Evolutionary conservation across 331 rosid species (phyloP).

Genomic region (Prunus yedoensis): DNA sequence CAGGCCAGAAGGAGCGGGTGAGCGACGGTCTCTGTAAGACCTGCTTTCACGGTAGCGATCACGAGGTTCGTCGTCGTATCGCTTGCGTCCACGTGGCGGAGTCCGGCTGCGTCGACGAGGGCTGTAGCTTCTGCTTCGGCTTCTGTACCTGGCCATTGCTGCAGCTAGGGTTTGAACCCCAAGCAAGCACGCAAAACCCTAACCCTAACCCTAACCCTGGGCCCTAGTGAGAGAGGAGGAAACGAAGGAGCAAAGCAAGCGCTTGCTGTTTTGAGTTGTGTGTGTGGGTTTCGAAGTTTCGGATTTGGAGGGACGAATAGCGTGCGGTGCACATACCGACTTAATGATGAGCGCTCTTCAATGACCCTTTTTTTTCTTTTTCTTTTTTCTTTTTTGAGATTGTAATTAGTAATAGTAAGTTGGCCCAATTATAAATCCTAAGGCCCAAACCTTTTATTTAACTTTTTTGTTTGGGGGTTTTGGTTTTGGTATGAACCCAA

Average conservation of each 20-base stretch:
- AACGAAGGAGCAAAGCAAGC: not conserved
- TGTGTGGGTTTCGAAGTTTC: constrained; percentile 7
- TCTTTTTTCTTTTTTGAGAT: no score
- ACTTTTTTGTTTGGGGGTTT: no score
- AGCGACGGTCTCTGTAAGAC: constrained; percentile 82
- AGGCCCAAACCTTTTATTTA: no score
- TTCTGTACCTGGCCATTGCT: constrained; percentile 69
- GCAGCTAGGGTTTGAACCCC: constrained; percentile 5
- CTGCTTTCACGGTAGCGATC: constrained; percentile 57
- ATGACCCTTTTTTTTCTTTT: not conserved
- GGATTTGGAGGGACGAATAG: constrained; percentile 14
- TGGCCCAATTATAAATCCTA: no score
- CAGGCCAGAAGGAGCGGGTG: constrained; percentile 89
- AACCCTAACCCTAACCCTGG: constrained; percentile 49
- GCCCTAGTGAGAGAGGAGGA: constrained; percentile 2
- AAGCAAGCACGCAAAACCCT: not conserved
- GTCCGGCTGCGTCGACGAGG: constrained; percentile 86
- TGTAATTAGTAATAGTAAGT: no score
- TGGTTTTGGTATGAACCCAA: no score
- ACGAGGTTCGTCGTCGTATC: constrained; percentile 65
- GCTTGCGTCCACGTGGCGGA: constrained; percentile 82
- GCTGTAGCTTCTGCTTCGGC: constrained; percentile 92
- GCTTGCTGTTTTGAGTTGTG: not conserved
- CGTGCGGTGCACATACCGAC: not conserved
- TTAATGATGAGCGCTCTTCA: not conserved